These are phyloP conservation scores for Colletotrichum kahawae DNA, from an alignment of 2,329 filamentous ascomycete genomes.

Conservation along the genomic window DNA sequence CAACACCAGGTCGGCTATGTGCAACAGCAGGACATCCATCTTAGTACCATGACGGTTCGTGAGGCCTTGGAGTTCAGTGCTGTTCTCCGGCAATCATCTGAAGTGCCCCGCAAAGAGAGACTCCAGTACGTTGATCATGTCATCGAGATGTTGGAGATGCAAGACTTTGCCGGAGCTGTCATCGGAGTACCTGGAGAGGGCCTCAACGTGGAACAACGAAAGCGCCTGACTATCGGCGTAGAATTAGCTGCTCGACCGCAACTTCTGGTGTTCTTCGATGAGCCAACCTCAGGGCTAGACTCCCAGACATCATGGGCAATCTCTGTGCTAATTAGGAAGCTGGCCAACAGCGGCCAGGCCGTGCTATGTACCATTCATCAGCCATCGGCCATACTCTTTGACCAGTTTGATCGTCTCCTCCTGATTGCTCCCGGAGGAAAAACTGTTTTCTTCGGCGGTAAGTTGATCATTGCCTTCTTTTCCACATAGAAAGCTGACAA, in stretches of 20 bases:
- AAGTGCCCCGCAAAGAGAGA: slow-evolving; percentile 43
- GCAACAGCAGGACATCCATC: slow-evolving; percentile 74
- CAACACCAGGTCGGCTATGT: slow-evolving; percentile 75
- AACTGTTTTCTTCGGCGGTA: slow-evolving; percentile 65
- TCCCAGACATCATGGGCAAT: slow-evolving; percentile 79
- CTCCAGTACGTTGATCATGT: slow-evolving; percentile 31
- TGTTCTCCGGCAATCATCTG: slow-evolving; percentile 67
- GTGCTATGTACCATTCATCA: slow-evolving; percentile 53
- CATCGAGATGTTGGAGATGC: slow-evolving; percentile 39
- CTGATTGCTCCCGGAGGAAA: slow-evolving; percentile 60
- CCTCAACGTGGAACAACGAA: slow-evolving; percentile 46
- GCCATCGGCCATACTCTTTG: slow-evolving; percentile 47
- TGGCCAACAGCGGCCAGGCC: slow-evolving; percentile 50
- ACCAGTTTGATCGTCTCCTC: slow-evolving; percentile 57
- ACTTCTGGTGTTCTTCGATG: slow-evolving; percentile 77
- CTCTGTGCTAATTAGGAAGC: slow-evolving; percentile 70
- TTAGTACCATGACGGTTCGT: slow-evolving; percentile 69
- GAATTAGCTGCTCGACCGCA: slow-evolving; percentile 76
- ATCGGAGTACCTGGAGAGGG: slow-evolving; percentile 70
- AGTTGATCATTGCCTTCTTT: slow-evolving; percentile 20
- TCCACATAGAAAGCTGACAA: not conserved
- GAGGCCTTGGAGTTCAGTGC: slow-evolving; percentile 72
- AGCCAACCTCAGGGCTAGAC: slow-evolving; percentile 78
- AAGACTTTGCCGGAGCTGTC: slow-evolving; percentile 72
- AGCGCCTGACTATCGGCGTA: slow-evolving; percentile 75